These are phyloP conservation scores for Acorus gramineus DNA, from an alignment of 106 monocot genomes.

Conservation along the genomic window DNA sequence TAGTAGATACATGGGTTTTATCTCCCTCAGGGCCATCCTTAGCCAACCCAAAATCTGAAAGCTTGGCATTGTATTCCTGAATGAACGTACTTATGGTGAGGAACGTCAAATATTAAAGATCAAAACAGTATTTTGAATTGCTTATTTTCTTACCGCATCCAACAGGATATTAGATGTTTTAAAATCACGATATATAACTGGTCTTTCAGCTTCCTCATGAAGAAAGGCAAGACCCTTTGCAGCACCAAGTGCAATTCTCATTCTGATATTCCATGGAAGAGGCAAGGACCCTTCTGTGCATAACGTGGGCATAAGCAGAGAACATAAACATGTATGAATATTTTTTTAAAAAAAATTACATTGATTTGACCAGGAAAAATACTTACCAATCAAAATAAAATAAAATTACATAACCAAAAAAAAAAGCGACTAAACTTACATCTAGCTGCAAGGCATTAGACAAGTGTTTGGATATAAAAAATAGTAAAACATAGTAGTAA, in stretches of 20 bases:
- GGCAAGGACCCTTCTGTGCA: constrained; percentile 45
- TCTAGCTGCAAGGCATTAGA: too few species aligned
- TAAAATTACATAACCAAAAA: too few species aligned
- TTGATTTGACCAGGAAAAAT: not conserved
- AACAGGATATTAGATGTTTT: constrained; percentile 60
- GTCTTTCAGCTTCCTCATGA: constrained; percentile 65
- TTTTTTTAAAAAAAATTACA: not conserved
- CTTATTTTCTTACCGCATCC: constrained; percentile 29
- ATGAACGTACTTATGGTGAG: constrained; percentile 1
- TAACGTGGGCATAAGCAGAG: constrained; percentile 5
- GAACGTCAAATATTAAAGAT: not conserved
- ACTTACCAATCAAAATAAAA: too few species aligned
- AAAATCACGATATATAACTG: constrained; percentile 67
- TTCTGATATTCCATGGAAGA: constrained; percentile 45
- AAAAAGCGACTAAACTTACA: too few species aligned
- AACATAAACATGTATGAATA: not conserved
- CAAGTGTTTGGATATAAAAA: too few species aligned
- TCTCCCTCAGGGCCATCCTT: constrained; percentile 79
- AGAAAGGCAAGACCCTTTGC: constrained; percentile 60
- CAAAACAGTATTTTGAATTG: too few species aligned
- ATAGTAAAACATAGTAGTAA: too few species aligned
- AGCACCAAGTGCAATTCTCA: constrained; percentile 62
- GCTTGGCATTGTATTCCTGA: constrained; percentile 76
- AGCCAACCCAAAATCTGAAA: constrained; percentile 82
- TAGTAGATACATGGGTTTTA: constrained; percentile 68